Base-by-base conservation (phyloP, 192 early-diverging fungal species). In the Rhizophlyctis rosea region DNA sequence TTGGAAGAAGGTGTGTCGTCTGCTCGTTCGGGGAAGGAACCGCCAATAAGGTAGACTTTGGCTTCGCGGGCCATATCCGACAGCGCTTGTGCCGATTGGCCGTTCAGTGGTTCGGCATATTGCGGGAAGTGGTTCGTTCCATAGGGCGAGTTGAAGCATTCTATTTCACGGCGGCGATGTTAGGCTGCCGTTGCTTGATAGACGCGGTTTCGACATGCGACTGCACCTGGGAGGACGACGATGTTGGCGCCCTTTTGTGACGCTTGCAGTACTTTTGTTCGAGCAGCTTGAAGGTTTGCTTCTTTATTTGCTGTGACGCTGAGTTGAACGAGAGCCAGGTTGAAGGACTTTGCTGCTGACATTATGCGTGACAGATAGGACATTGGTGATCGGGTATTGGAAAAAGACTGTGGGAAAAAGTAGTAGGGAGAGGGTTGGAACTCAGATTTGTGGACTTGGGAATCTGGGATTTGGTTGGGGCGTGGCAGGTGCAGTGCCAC, bases 61-160 rank as follows among this genome's bases (percentile, higher is more conserved):
- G 90, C 88, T 25, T 95, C 92, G 62, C 84, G 86, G n/a, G 96
- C 96, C 81, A 92, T 93, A 3, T 71, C 61, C 0, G 90, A 86
- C 16, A 99, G 76, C 24, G 89, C 88, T 13, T 68, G 72, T 25
- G 84, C 73, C 31, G 93, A 89, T 13, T 83, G 83, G 52, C 92
- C 89, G n/a, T 82, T 71, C 27, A 95, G 68, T 33, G 76, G 78
- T 65, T 99, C 96, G 35, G 96, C 92, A 66, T 96, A 95, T 27
- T 92, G 69, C n/a, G 78, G 81, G 77, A 99, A 99, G 81, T 86
- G 88, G 29, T 84, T 63, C 14, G 91, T 94, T 1, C 96, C 96
- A 75, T 99, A 99, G 7, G 94, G 95, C 16, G 90, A 94, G 75
- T 99, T 99, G 84, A 99, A 99, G 78, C 94, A 96, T 81, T 99